Conservation (phyloP, 2,329 filamentous ascomycete species). For the Stachybotrys elegans region DNA sequence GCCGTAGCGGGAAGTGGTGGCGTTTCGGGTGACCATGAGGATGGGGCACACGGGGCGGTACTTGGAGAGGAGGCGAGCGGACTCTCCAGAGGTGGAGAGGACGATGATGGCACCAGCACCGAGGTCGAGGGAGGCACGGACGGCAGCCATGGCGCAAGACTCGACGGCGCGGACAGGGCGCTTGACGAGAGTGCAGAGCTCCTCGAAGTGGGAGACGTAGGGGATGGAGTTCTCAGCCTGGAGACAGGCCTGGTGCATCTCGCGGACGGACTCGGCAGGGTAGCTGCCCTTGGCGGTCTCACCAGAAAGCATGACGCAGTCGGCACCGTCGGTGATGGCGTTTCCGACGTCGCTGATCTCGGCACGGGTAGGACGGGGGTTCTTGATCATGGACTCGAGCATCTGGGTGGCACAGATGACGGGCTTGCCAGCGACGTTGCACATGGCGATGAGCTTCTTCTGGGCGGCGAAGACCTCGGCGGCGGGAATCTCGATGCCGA, state of each 20-base stretch:
- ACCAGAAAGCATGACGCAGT: constrained; percentile 99
- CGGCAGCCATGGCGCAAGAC: constrained; percentile 95
- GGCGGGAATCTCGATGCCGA: constrained; percentile 95
- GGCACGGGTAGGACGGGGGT: constrained; percentile 93
- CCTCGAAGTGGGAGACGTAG: constrained; percentile 94
- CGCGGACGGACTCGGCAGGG: constrained; percentile 82
- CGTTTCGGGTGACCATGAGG: constrained; percentile 95
- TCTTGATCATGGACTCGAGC: constrained; percentile 99
- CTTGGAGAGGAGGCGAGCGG: constrained; percentile 93
- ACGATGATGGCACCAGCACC: constrained; percentile 96
- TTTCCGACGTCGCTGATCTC: constrained; percentile 99
- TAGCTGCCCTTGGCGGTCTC: constrained; percentile 98
- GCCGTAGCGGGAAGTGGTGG: constrained; percentile 77
- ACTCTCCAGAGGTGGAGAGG: constrained; percentile 90
- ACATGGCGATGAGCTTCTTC: constrained; percentile 99
- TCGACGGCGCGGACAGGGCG: constrained; percentile 84
- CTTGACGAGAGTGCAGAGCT: constrained; percentile 78
- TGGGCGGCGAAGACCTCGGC: constrained; percentile 98
- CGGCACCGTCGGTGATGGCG: constrained; percentile 92
- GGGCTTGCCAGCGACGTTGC: constrained; percentile 98
- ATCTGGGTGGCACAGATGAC: constrained; percentile 99
- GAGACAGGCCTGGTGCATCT: constrained; percentile 98
- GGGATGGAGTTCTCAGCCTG: constrained; percentile 96
- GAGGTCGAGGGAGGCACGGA: constrained; percentile 91
- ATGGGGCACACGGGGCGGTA: constrained; percentile 98